phyloP scores from a whole-genome alignment of 2,329 filamentous ascomycete genomes.

The Botrytis porri region DNA sequence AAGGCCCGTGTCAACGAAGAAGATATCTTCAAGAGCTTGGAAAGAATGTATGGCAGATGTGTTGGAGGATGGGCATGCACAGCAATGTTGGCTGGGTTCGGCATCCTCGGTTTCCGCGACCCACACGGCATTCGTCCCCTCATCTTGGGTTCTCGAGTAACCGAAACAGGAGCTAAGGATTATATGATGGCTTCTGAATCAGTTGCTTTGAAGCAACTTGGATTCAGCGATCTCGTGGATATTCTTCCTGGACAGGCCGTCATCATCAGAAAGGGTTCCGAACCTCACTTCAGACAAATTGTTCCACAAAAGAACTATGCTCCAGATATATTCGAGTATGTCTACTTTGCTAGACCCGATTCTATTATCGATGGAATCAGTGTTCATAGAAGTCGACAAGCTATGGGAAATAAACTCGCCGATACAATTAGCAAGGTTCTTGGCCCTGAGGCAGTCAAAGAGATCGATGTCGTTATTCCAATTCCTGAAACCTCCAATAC shows the following conservation, averaged over 20 bases:
- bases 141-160: constrained; percentile 70
- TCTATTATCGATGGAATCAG: constrained; percentile 83
- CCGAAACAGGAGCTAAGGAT: constrained; percentile 62
- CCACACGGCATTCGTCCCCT: constrained; percentile 80
- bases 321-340: constrained; percentile 83
- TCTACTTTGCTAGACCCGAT: constrained; percentile 84
- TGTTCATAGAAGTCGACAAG: constrained; percentile 77
- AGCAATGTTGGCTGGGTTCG: constrained; percentile 78
- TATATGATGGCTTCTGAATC: constrained; percentile 93
- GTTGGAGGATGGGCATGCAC: constrained; percentile 77
- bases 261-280: constrained; percentile 74
- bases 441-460: constrained; percentile 64
- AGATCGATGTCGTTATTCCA: constrained; percentile 82
- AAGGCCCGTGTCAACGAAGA: constrained; percentile 77
- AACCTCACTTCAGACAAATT: constrained; percentile 74
- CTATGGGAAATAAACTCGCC: constrained; percentile 82
- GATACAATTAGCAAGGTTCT: constrained; percentile 66
- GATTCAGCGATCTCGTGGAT: constrained; percentile 72
- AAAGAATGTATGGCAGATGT: constrained; percentile 69
- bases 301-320: constrained; percentile 66
- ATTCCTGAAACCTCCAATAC: constrained; percentile 83
- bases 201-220: constrained; percentile 76
- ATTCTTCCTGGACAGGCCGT: constrained; percentile 82
- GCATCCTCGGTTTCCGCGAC: constrained; percentile 77
- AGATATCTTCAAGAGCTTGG: constrained; percentile 71